Evolutionary conservation across 2,329 filamentous ascomycete species (phyloP), one percentile per base, ranked within the genome.

Genomic region (Achaetomium macrosporum): DNA sequence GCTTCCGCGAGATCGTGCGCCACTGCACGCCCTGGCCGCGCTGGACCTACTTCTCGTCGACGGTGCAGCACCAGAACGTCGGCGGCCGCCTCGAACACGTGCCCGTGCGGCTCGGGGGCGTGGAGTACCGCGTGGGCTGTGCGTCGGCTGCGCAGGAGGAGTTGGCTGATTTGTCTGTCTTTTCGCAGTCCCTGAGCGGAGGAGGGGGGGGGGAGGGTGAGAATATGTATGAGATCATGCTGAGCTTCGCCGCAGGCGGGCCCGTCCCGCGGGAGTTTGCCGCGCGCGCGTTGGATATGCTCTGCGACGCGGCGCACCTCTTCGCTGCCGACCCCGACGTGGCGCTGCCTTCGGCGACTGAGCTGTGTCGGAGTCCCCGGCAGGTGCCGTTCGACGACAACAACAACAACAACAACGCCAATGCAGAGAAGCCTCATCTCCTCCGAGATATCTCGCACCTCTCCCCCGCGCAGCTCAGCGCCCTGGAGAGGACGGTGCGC

Each of bases 1-100:
- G 61, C 25, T 61, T 61, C 56, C 57, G 58, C 42, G 58, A 60
- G 30, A 63, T 63, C 49, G 51, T 63, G 39, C 54, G 57, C n/a
- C 58, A 59, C 42, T 63, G 61, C 52, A 63, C 61, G 20, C 43
- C 47, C 19, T 63, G 61, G 61, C 56, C 61, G 15, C 30, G 25
- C 13, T 59, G 59, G 58, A 58, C 56, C 29, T 59, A 59, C 52
- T 63, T 61, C 42, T 44, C 57, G 1, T 54, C 59, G 15, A 57
- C 57, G 3, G 59, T 63, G 6, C 61, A 61, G 44, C 57, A 61
- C 50, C 61, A 63, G 25, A 63, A 61, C 53, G 31, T 61, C 2
- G 57, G 57, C 2, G 57, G 57, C 12, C 50, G 47, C 6, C 46
- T 40, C 33, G 47, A 31, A 20, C 40, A 30, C 1, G 16, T 61